phyloP scores from a whole-genome alignment of 371 early-diverging fungal genomes.

The Coemansia sp. region DNA sequence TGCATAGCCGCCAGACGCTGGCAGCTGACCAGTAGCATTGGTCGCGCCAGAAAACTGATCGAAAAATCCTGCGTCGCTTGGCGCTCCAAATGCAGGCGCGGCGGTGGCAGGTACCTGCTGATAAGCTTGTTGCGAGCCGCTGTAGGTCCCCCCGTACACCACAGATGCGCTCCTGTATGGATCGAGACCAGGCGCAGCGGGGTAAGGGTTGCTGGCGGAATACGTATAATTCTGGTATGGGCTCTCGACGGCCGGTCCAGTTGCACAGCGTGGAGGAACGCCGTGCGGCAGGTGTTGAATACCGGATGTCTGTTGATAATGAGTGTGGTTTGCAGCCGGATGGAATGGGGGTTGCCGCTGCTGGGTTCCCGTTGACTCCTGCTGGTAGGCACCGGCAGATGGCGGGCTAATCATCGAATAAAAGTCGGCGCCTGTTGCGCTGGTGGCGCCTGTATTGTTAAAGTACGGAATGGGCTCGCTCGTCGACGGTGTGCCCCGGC shows the following conservation, averaged over 20 bases:
- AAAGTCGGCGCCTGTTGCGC: slow-evolving; percentile 4
- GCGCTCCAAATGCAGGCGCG: background rate
- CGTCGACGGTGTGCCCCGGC: slow-evolving; percentile 43
- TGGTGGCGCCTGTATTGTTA: slow-evolving; percentile 1
- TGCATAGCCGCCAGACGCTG: background rate
- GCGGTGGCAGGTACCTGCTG: background rate
- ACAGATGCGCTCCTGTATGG: slow-evolving; percentile 44
- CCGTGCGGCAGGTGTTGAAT: slow-evolving; percentile 4
- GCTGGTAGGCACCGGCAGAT: background rate
- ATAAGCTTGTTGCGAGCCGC: slow-evolving; percentile 11
- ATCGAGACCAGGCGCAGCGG: background rate
- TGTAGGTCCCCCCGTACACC: slow-evolving; percentile 24
- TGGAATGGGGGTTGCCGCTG: slow-evolving; percentile 7
- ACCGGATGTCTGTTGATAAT: slow-evolving; percentile 9
- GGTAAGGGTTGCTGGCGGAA: background rate
- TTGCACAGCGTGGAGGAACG: slow-evolving; percentile 44
- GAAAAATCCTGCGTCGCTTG: slow-evolving; percentile 21
- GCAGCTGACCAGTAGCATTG: background rate
- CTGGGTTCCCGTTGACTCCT: background rate
- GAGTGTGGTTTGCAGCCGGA: background rate
- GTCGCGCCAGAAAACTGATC: slow-evolving; percentile 22
- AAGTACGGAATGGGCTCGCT: slow-evolving; percentile 42
- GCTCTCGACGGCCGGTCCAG: slow-evolving; percentile 36
- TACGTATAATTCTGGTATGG: slow-evolving; percentile 20
- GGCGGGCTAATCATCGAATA: slow-evolving; percentile 12